Percentiles rank a stretch among this genome's conserved stretches.
These are phyloP conservation scores for Gossypium aridum DNA, from an alignment of 441 rosid species.

Conservation along the genomic window DNA sequence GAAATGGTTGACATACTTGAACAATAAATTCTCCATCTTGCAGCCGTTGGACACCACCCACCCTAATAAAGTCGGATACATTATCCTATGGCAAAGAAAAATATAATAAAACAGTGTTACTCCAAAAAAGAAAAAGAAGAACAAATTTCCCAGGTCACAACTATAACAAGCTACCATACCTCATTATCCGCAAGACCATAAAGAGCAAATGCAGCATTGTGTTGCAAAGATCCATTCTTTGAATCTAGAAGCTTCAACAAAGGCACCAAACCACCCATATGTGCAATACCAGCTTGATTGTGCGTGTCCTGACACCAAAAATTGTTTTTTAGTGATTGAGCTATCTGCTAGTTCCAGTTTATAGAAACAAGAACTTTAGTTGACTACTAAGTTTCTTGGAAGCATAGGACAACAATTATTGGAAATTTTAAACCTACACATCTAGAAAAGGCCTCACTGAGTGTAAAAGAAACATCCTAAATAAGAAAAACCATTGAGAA, in stretches of 20 bases:
- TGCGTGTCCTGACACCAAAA: slow-evolving; percentile 61
- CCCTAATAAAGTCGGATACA: slow-evolving; percentile 88
- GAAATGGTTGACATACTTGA: slow-evolving; percentile 50
- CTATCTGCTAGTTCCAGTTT: background rate
- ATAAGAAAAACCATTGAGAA: background rate
- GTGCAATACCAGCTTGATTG: slow-evolving; percentile 96
- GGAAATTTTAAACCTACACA: background rate
- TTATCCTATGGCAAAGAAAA: slow-evolving; percentile 60
- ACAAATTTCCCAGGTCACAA: slow-evolving; percentile 16
- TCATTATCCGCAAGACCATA: slow-evolving; percentile 98
- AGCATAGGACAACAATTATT: background rate
- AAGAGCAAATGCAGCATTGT: slow-evolving; percentile 96
- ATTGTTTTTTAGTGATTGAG: slow-evolving; percentile 4
- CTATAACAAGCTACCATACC: slow-evolving; percentile 31
- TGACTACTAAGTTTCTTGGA: background rate
- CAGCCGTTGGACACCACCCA: slow-evolving; percentile 93
- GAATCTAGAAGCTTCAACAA: slow-evolving; percentile 90
- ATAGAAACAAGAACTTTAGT: background rate
- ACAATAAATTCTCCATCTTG: slow-evolving; percentile 96
- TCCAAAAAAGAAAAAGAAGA: background rate
- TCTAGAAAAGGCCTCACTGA: background rate
- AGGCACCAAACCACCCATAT: slow-evolving; percentile 86
- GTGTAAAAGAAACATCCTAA: background rate
- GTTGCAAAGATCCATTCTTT: slow-evolving; percentile 95
- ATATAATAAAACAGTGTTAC: slow-evolving; percentile 12